Base-by-base conservation (phyloP, 768 basidiomycete species). In the Termitomyces sp. region DNA sequence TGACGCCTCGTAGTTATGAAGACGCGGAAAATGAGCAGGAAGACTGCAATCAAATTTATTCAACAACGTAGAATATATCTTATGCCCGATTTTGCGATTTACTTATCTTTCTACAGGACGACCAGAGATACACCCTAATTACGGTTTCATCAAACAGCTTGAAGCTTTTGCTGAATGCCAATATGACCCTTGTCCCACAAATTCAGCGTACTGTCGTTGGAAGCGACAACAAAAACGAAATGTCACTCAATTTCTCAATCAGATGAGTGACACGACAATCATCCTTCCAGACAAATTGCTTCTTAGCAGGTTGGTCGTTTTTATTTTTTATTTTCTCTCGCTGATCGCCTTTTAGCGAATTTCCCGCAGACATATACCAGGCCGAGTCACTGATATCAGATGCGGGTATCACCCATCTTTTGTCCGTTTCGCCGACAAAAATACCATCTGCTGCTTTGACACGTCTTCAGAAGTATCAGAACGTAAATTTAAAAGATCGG, bases 61-160 rank as follows among this genome's bases (percentile, higher is more conserved):
- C 78, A 77, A 53, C 72, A 76, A 64, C 68, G 83, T 83, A 65
- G 64, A 75, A 53, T 17, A 26, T 15, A 22, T 21, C 10, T 24
- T 21, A 35, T 46, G 41, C 42, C 30, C 9, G 12, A 17, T 55
- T 47, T 61, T 57, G 56, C 54, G 57, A 40, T 41, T 24, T 46
- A 60, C 49, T 56, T 8, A 55, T 21, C 1, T 24, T 11, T 32
- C 26, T 45, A 14, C 12, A 63, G 76, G 58, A 42, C 71, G 78
- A 32, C 73, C 73, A 2, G 66, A 70, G 34, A 67, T 74, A 3
- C 74, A 74, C 53, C 77, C 77, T 1, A 79, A 80, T 60, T 77
- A 76, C 56, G 77, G 77, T 1, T 87, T 87, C 62, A 64, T 82
- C 63, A 83, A 74, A 57, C 84, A 86, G 56, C 73, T 87, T 21